Evolutionary conservation across 176 grass and related monocot species (phyloP), one percentile per base, ranked within the genome.

Genomic region (Miscanthus lutarioriparius): DNA sequence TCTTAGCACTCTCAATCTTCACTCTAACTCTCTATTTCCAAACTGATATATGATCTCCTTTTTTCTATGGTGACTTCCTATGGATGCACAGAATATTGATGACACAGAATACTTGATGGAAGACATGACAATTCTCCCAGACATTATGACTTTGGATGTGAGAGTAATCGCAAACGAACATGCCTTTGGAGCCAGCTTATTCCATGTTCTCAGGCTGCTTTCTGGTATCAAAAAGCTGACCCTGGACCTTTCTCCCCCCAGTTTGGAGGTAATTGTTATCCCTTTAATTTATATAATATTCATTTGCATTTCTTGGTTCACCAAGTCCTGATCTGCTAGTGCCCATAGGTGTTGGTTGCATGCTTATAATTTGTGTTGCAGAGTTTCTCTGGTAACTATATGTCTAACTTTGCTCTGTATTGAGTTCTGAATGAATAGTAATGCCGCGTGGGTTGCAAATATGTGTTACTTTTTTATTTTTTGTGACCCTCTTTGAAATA

Each of bases 91-190:
- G 85, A 62, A 58, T 0, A 75, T 87, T 25, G 12, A 8, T 35
- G 22, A 26, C 36, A 0, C 36, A 7, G 8, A 4, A 20, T 68
- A 82, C 71, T 45, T 87, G 25, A 67, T 76, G 71, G 71, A 82
- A 45, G 47, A 81, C 13, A 87, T 82, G 78, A 69, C 26, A 58
- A 25, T 41, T 19, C 85, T 82, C 36, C 85, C 85, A 36, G 26
- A 22, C 9, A 8, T 69, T 26, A 27, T 16, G 2, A 6, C 3
- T 25, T 56, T 87, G 63, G 0, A 8, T 4, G 17, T 86, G 61
- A n/a, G 0, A 13, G 6, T 87, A 43, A 17, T 37, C 4, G 7
- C 71, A 82, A 61, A 61, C 0, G 78, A 72, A 44, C 43, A 44
- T 44, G 10, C 43, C 43, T 44, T 44, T 44, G 41, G 41, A 1